A percentile compares a stretch with the other conserved stretches of the same genome.
Evolutionary conservation across 345 rosid species (phyloP).

Genomic region (Pelargonium nanum): DNA sequence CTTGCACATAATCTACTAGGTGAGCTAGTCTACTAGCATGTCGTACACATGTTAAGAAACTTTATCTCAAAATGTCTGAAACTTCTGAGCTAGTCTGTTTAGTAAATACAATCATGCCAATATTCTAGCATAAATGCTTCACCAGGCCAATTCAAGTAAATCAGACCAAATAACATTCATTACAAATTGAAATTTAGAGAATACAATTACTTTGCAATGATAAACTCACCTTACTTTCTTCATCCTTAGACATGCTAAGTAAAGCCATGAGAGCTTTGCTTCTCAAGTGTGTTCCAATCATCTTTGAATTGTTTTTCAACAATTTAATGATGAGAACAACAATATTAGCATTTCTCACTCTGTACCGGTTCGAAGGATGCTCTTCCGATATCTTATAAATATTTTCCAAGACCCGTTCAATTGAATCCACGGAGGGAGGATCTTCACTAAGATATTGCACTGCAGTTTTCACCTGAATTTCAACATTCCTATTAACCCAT

Average conservation of each 20-base stretch:
- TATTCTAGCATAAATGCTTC: background rate
- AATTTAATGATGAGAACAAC: conserved; percentile 19
- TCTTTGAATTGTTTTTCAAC: conserved; percentile 22
- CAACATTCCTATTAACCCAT: conserved; percentile 34
- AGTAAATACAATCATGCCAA: background rate
- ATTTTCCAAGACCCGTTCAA: conserved; percentile 21
- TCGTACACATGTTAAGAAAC: background rate
- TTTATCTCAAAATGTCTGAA: background rate
- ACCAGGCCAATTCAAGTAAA: background rate
- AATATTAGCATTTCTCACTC: conserved; percentile 27
- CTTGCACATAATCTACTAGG: background rate
- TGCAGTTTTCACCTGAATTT: conserved; percentile 18
- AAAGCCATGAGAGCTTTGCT: conserved; percentile 29
- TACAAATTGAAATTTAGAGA: background rate
- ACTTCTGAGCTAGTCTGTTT: background rate
- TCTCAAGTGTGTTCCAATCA: conserved; percentile 23
- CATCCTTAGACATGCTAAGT: conserved; percentile 34
- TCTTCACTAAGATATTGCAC: conserved; percentile 23
- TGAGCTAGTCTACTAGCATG: too few species aligned
- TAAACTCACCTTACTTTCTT: conserved; percentile 34
- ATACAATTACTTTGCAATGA: background rate
- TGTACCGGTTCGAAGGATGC: conserved; percentile 23
- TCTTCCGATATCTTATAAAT: conserved; percentile 26
- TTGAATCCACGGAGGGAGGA: conserved; percentile 11
- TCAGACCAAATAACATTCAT: conserved; percentile 1